These are phyloP conservation scores for Achlya hypogyna DNA, from an alignment of 352 stramenopile genomes.

Conservation along the genomic window DNA sequence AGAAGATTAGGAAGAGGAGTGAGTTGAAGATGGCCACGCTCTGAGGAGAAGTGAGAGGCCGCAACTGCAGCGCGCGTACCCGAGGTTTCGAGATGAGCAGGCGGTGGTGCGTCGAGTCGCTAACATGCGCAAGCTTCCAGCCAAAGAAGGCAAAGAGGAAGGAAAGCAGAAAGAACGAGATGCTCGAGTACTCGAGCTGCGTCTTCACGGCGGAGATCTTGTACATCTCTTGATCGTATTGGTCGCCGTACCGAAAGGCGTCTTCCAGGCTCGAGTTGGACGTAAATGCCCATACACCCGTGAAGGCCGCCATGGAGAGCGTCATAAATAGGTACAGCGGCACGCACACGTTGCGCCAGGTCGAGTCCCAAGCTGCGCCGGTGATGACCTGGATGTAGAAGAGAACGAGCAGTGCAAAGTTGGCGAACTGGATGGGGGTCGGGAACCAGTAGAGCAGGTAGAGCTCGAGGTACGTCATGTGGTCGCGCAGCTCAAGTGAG, in stretches of 20 bases:
- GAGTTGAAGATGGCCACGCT: conserved; percentile 72
- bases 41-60: conserved; percentile 24
- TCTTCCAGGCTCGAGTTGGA: conserved; percentile 77
- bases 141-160: conserved; percentile 76
- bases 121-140: conserved; percentile 78
- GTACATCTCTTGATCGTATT: conserved; percentile 80
- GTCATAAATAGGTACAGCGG: conserved; percentile 75
- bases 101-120: conserved; percentile 61
- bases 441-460: conserved; percentile 83
- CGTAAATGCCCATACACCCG: conserved; percentile 76
- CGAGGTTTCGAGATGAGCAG: conserved; percentile 66
- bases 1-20: conserved; percentile 74
- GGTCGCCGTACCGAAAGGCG: conserved; percentile 46
- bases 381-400: conserved; percentile 86
- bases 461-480: conserved; percentile 70
- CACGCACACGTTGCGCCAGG: conserved; percentile 72
- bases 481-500: conserved; percentile 61
- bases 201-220: conserved; percentile 66
- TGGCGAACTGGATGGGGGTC: conserved; percentile 82
- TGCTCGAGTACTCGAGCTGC: conserved; percentile 73
- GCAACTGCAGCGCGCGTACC: conserved; percentile 26
- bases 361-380: conserved; percentile 54
- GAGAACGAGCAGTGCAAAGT: conserved; percentile 79
- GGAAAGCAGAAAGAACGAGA: conserved; percentile 72
- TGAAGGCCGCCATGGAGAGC: conserved; percentile 77